Evolutionary conservation across 371 early-diverging fungal species (phyloP), one percentile per base, ranked within the genome.

Genomic region (Polyrhizophydium stewartii): DNA sequence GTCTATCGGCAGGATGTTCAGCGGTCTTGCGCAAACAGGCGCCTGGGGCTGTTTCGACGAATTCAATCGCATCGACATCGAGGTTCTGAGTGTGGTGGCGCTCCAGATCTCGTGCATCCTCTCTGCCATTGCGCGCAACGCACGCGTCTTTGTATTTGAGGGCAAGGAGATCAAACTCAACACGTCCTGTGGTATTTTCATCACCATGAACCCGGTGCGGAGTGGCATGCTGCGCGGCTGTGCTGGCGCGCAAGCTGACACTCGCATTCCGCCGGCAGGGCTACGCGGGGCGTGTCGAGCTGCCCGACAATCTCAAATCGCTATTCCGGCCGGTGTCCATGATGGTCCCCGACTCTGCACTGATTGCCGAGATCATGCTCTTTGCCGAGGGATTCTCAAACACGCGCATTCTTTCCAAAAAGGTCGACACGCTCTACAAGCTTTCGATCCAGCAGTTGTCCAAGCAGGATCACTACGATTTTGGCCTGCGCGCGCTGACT

Each of bases 1-100:
- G 53, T 63, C 73, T 1, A 79, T 87, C 35, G 84, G 81, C 38
- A 40, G 72, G 57, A 74, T 80, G 75, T 78, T 81, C 49, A 71
- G 74, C 21, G 84, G 84, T 41, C 61, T 82, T 5, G 73, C 76
- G 1, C 81, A 78, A 60, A 81, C 81, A 21, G 81, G 82, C n/a
- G 82, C 82, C 13, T 83, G 82, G 82, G 81, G 82, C 13, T 85
- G 86, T 64, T 83, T 87, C 68, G 87, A 87, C 68, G 87, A 87
- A 65, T 87, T 85, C 71, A 87, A 85, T 56, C 74, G 87, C 24
- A 75, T 86, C 56, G 81, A 79, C 38, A 68, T 71, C 55, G 81
- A 84, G 58, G 79, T 81, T n/a, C 69, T 85, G 31, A 65, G 68
- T 61, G 80, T 83, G 38, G 77, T 83, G 7, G 81, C 83, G 0